These are phyloP conservation scores for Populus simonii DNA, from an alignment of 345 rosid species.

Conservation along the genomic window DNA sequence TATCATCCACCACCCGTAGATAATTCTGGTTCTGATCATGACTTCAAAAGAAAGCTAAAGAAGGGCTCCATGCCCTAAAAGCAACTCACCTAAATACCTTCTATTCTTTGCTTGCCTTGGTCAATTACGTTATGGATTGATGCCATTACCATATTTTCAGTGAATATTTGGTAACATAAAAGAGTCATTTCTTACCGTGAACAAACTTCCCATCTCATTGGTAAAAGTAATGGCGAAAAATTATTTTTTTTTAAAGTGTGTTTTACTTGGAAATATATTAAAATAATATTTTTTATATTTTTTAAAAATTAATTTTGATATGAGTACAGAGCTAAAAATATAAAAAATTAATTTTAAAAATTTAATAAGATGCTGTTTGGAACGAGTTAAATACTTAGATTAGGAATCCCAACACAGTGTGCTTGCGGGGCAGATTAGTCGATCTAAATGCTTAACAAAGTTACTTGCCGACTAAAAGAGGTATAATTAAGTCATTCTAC, in stretches of 20 bases:
- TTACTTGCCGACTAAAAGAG: slow-evolving; percentile 49
- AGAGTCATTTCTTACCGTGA: neutral
- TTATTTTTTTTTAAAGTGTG: fast-evolving
- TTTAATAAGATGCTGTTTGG: too few relatives aligned
- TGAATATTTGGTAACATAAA: neutral
- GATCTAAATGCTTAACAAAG: slow-evolving; percentile 3
- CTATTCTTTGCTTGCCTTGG: slow-evolving; percentile 43
- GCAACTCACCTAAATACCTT: slow-evolving; percentile 8
- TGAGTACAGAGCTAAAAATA: too few relatives aligned
- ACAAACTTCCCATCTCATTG: neutral
- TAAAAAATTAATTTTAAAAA: too few relatives aligned
- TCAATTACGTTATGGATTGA: slow-evolving; percentile 17
- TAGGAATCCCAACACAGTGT: neutral
- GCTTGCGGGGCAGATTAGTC: neutral
- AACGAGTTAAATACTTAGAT: too few relatives aligned
- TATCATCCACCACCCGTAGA: slow-evolving; percentile 8
- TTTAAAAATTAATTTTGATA: too few relatives aligned
- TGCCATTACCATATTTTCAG: slow-evolving; percentile 14
- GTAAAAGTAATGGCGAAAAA: too few relatives aligned
- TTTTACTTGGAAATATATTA: too few relatives aligned
- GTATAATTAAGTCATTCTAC: slow-evolving; percentile 19
- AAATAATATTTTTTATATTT: too few relatives aligned
- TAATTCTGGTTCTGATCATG: slow-evolving; percentile 24
- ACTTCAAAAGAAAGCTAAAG: slow-evolving; percentile 27
- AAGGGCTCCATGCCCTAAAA: slow-evolving; percentile 9